These are phyloP conservation scores for Coemansia sp. DNA, from an alignment of 192 early-diverging fungal genomes.

Conservation along the genomic window DNA sequence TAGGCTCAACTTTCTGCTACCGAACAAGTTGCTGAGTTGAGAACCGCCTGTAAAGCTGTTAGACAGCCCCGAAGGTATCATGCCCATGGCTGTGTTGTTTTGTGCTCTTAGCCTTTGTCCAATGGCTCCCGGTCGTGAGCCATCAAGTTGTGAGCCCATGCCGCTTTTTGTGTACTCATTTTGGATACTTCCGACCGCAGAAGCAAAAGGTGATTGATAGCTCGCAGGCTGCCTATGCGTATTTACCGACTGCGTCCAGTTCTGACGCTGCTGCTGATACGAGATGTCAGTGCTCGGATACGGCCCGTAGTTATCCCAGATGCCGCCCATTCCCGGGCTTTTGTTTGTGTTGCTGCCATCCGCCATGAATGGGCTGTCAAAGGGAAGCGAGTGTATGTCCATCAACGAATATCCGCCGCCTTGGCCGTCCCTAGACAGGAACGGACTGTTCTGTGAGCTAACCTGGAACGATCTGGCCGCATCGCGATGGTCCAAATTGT, in stretches of 20 bases:
- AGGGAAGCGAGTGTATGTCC: constrained; percentile 22
- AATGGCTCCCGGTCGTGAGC: constrained; percentile 27
- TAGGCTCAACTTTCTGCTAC: constrained; percentile 16
- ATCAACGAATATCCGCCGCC: constrained; percentile 33
- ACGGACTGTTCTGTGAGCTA: constrained; percentile 22
- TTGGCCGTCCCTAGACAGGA: constrained; percentile 23
- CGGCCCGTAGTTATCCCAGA: constrained; percentile 29
- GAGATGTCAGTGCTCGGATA: constrained; percentile 12
- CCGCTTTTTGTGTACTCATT: constrained; percentile 16
- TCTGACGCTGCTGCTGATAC: constrained; percentile 18
- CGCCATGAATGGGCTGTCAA: constrained; percentile 7
- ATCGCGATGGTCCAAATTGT: constrained; percentile 2
- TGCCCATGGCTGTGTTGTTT: constrained; percentile 6
- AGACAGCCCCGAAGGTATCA: not conserved
- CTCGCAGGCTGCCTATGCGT: constrained; percentile 10
- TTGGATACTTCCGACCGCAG: constrained; percentile 19
- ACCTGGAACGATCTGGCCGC: constrained; percentile 1
- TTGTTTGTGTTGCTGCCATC: constrained; percentile 3
- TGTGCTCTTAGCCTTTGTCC: constrained; percentile 22
- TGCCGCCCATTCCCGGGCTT: not conserved
- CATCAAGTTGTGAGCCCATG: constrained; percentile 10
- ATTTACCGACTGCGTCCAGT: constrained; percentile 20
- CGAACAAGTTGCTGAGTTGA: constrained; percentile 15
- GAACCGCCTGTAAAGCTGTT: constrained; percentile 12
- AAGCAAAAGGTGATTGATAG: constrained; percentile 29